These are phyloP conservation scores for Agrocybe praecox DNA, from an alignment of 768 basidiomycete genomes.

Conservation along the genomic window DNA sequence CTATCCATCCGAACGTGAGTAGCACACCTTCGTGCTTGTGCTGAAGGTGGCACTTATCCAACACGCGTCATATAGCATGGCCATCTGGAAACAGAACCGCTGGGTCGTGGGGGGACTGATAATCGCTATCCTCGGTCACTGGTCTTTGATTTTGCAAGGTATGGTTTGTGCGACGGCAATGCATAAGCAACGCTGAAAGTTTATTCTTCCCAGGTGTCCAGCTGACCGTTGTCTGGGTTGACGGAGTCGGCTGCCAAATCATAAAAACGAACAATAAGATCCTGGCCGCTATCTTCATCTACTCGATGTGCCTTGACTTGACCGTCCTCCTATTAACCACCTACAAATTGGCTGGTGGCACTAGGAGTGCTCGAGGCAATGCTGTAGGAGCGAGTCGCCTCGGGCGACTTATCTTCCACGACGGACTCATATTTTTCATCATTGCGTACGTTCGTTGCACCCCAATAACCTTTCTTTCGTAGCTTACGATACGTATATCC, in stretches of 20 bases:
- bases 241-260: conserved; percentile 52
- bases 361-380: conserved; percentile 18
- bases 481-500: not conserved
- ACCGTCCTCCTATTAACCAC: conserved; percentile 60
- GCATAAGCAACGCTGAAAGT: not conserved
- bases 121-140: conserved; percentile 66
- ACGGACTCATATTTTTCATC: conserved; percentile 76
- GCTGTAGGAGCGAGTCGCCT: conserved; percentile 43
- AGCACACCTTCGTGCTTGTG: not conserved
- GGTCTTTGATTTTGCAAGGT: conserved; percentile 73
- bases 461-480: not conserved
- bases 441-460: conserved; percentile 56
- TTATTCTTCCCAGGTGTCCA: conserved; percentile 46
- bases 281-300: conserved; percentile 72
- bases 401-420: conserved; percentile 65
- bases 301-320: conserved; percentile 76
- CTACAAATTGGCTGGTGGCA: conserved; percentile 51
- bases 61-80: conserved; percentile 37
- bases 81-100: conserved; percentile 63
- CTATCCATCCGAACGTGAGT: conserved; percentile 60
- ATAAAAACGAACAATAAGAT: conserved; percentile 61
- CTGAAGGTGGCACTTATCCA: not conserved
- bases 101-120: conserved; percentile 53
- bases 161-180: not conserved
- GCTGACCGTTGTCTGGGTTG: conserved; percentile 58